A percentile compares a stretch with the other conserved stretches of the same genome.
Conservation (phyloP, 1,284 basidiomycete species). For the Ceratobasidium sp. region DNA sequence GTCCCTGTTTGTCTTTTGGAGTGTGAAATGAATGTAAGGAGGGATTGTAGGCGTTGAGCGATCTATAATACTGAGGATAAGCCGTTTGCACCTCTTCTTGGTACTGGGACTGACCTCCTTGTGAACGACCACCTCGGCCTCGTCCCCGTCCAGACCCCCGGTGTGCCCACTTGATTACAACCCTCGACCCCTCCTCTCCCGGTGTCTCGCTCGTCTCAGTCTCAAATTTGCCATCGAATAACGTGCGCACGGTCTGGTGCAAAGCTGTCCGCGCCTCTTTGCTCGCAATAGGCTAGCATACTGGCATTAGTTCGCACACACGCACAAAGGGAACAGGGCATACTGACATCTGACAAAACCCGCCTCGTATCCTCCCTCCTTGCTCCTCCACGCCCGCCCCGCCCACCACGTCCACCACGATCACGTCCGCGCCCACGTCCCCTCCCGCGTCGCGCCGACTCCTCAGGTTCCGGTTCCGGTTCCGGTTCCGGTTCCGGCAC, state of each 20-base stretch:
- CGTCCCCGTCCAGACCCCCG: conserved; percentile 58
- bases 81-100: conserved; percentile 26
- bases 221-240: conserved; percentile 86
- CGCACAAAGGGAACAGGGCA: conserved; percentile 5
- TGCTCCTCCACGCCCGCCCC: conserved; percentile 53
- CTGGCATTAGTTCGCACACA: not conserved
- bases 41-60: conserved; percentile 54
- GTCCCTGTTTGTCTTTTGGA: conserved; percentile 98
- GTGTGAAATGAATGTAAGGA: conserved; percentile 94
- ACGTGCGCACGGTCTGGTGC: conserved; percentile 82
- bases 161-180: conserved; percentile 76
- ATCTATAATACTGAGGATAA: conserved; percentile 9
- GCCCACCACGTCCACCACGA: conserved; percentile 59
- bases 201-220: conserved; percentile 71
- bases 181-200: conserved; percentile 70
- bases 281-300: conserved; percentile 76
- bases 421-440: conserved; percentile 57
- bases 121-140: conserved; percentile 52
- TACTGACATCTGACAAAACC: conserved; percentile 78
- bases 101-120: conserved; percentile 46
- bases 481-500: conserved; percentile 40
- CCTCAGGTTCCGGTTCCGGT: conserved; percentile 47
- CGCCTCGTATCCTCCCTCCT: conserved; percentile 70
- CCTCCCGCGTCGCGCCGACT: conserved; percentile 50
- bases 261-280: conserved; percentile 85